Evolutionary conservation across 106 monocot genomes (phyloP), one percentile per base, ranked within the genome.

Genomic region (Acorus gramineus): DNA sequence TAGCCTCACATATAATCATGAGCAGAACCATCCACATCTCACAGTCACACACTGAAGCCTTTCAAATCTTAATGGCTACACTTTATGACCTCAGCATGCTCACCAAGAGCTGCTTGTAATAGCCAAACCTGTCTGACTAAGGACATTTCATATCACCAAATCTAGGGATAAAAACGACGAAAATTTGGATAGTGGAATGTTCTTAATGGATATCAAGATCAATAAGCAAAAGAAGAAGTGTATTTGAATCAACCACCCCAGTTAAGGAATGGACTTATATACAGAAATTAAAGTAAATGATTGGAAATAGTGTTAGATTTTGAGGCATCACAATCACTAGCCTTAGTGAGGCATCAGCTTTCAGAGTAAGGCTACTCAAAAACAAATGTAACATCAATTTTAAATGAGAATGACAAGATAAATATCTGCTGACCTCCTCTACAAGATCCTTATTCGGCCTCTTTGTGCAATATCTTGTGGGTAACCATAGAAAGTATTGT

Each of bases 391-490:
- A 61, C 2, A 61, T 61, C 6, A 28, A 42, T 61, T 3, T 3
- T n/a, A n/a, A n/a, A 11, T 47, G 44, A 59, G 3, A 5, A 14
- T 3, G 4, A 55, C 49, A 3, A 70, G 12, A 10, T 66, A 3
- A 8, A 59, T 49, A 50, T 44, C 42, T 28, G 46, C 2, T 48
- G 11, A 90, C 95, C 86, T 95, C 95, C 66, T 96, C 90, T 7
- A 82, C 80, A 61, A 96, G 82, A 69, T 96, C 95, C 70, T 87
- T 90, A 59, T 87, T 96, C 44, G 95, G 85, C 95, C 87, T 96
- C 81, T 96, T 96, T 77, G 86, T 96, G 90, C 90, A 10, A 96
- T 73, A 58, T 90, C 90, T 67, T 90, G 95, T 55, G 95, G 90
- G 73, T 96, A 90, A 46, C 90, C 90, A 78, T 80, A 82, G 64